Evolutionary conservation across 2,329 filamentous ascomycete species (phyloP).

Genomic region (Cadophora gregata): DNA sequence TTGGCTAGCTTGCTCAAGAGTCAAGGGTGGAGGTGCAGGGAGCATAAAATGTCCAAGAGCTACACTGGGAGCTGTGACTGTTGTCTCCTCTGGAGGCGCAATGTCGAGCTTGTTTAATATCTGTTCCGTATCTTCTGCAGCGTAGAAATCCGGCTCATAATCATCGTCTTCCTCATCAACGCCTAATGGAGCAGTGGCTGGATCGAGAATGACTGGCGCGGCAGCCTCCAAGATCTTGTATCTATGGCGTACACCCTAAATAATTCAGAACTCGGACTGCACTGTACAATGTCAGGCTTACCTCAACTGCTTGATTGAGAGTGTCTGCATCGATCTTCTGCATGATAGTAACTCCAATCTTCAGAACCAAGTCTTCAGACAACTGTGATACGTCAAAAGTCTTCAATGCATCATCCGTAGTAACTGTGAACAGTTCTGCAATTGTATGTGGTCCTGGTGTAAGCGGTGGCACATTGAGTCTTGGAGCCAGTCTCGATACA

Average conservation of each 20-base stretch:
- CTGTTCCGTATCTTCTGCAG: slow-evolving; percentile 76
- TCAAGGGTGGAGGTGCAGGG: slow-evolving; percentile 76
- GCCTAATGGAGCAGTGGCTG: slow-evolving; percentile 64
- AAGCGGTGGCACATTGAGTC: slow-evolving; percentile 64
- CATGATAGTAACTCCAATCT: slow-evolving; percentile 82
- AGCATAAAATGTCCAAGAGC: slow-evolving; percentile 77
- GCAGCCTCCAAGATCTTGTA: slow-evolving; percentile 43
- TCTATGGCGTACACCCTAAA: slow-evolving; percentile 58
- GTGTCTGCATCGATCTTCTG: slow-evolving; percentile 71
- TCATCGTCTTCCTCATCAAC: slow-evolving; percentile 86
- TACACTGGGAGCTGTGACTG: slow-evolving; percentile 53
- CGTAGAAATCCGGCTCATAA: slow-evolving; percentile 85
- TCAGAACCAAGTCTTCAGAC: slow-evolving; percentile 75
- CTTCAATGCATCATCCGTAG: slow-evolving; percentile 73
- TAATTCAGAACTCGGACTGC: slow-evolving; percentile 3
- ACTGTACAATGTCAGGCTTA: slow-evolving; percentile 48
- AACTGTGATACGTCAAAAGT: slow-evolving; percentile 84
- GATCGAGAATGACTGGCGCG: slow-evolving; percentile 50
- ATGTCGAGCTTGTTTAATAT: slow-evolving; percentile 79
- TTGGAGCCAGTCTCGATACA: slow-evolving; percentile 41
- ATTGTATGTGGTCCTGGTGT: slow-evolving; percentile 78
- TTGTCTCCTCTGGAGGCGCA: slow-evolving; percentile 62
- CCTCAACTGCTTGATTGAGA: slow-evolving; percentile 76
- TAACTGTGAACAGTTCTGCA: slow-evolving; percentile 86
- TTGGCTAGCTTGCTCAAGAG: slow-evolving; percentile 71